A percentile compares a stretch with the other conserved stretches of the same genome.
These are phyloP conservation scores for Metarhizium sp. DNA, from an alignment of 2,329 filamentous ascomycete genomes.

Conservation along the genomic window DNA sequence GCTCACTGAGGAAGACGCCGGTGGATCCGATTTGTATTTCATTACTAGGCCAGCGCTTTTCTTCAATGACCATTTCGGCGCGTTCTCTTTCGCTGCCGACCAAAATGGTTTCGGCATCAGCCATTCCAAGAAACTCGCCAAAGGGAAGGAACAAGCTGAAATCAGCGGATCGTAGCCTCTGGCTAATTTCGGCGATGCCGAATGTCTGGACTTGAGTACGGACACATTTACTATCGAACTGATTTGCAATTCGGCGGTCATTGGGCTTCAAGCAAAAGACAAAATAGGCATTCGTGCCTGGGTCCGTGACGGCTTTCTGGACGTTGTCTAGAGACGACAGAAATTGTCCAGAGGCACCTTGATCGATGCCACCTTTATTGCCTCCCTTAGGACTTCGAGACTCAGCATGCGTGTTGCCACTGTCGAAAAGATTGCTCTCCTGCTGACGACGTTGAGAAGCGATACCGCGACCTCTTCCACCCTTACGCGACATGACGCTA, in stretches of 20 bases:
- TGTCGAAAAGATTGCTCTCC: conserved; percentile 19
- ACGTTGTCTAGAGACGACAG: conserved; percentile 83
- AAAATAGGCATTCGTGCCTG: conserved; percentile 88
- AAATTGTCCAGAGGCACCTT: conserved; percentile 90
- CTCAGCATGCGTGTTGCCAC: conserved; percentile 27
- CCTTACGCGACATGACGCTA: conserved; percentile 80
- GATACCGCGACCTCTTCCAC: conserved; percentile 32
- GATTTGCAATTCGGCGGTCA: conserved; percentile 91
- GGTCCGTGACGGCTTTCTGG: conserved; percentile 71
- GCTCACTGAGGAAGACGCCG: conserved; percentile 89
- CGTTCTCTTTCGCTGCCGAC: conserved; percentile 91
- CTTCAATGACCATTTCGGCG: conserved; percentile 81
- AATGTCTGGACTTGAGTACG: conserved; percentile 90
- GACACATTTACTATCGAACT: conserved; percentile 98
- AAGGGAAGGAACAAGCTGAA: conserved; percentile 96
- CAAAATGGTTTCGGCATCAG: conserved; percentile 73
- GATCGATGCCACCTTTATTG: conserved; percentile 38
- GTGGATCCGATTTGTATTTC: conserved; percentile 87
- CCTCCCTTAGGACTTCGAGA: conserved; percentile 29
- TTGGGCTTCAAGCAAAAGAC: conserved; percentile 97
- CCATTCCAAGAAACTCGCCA: conserved; percentile 83
- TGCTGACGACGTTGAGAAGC: conserved; percentile 28
- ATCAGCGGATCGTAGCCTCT: conserved; percentile 83
- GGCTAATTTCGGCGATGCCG: conserved; percentile 94
- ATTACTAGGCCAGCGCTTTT: conserved; percentile 84